Evolutionary conservation across 2,329 filamentous ascomycete genomes (phyloP).

Genomic region (Metarhizium guizhouense): DNA sequence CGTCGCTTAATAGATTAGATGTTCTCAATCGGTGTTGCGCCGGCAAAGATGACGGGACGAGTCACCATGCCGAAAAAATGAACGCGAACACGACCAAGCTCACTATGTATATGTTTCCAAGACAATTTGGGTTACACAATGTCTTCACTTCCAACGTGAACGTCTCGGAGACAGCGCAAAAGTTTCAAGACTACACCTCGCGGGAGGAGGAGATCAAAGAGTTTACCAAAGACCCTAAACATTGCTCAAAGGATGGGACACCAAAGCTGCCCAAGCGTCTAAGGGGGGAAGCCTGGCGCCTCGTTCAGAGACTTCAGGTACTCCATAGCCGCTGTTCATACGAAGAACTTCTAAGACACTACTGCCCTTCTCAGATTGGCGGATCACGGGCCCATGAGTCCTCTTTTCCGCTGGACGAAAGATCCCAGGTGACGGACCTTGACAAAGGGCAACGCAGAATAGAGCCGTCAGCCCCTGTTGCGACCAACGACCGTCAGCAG

Average conservation of each 20-base stretch:
- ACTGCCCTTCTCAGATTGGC: slow-evolving; percentile 54
- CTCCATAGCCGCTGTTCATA: slow-evolving; percentile 73
- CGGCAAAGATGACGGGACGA: not conserved
- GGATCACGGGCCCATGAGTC: not conserved
- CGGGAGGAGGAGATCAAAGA: slow-evolving; percentile 70
- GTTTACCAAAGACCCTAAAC: slow-evolving; percentile 12
- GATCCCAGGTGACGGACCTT: not conserved
- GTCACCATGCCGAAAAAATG: slow-evolving; percentile 1
- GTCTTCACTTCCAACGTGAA: slow-evolving; percentile 72
- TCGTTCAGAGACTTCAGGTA: slow-evolving; percentile 61
- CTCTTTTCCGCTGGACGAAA: not conserved
- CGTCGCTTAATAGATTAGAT: slow-evolving; percentile 42
- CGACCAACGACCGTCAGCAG: not conserved
- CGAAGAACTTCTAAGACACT: slow-evolving; percentile 64
- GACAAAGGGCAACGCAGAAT: not conserved
- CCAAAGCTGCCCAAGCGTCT: slow-evolving; percentile 55
- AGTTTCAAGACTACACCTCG: slow-evolving; percentile 75
- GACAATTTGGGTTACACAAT: slow-evolving; percentile 85
- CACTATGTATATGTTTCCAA: slow-evolving; percentile 89
- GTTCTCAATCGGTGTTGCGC: slow-evolving; percentile 62
- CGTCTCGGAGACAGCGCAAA: slow-evolving; percentile 55
- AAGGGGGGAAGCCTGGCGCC: slow-evolving; percentile 46
- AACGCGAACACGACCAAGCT: slow-evolving; percentile 54
- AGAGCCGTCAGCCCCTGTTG: not conserved
- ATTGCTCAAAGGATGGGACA: slow-evolving; percentile 5